Conservation (phyloP, 441 rosid genomes). For the Euphorbia celastroides region DNA sequence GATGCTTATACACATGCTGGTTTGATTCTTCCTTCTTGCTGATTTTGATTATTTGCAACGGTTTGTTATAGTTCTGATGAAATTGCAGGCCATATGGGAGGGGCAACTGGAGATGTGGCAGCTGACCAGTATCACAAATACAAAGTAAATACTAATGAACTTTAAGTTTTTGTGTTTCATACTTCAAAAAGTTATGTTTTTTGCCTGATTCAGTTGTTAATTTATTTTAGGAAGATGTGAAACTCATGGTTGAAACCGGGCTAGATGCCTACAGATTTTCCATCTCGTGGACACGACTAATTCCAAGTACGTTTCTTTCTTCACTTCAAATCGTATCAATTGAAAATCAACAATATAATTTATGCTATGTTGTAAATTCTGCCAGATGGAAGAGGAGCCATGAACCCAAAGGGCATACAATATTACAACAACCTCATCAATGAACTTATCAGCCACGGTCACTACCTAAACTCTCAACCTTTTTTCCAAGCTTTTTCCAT, state of each 20-base stretch:
- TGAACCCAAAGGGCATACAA: constrained; percentile 49
- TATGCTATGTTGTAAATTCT: neutral
- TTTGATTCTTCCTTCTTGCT: constrained; percentile 5
- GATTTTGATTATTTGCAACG: neutral
- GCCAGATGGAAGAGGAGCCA: constrained; percentile 66
- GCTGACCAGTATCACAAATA: constrained; percentile 70
- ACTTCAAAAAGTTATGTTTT: neutral
- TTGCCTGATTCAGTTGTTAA: neutral
- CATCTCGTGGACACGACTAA: constrained; percentile 72
- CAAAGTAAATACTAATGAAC: constrained; percentile 24
- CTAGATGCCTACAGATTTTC: constrained; percentile 65
- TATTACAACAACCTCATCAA: constrained; percentile 60
- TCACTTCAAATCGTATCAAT: neutral
- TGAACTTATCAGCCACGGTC: constrained; percentile 45
- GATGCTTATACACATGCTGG: constrained; percentile 48
- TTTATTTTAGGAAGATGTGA: constrained; percentile 59
- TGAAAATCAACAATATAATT: neutral
- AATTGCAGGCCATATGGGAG: constrained; percentile 31
- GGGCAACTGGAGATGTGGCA: constrained; percentile 44
- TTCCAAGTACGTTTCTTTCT: constrained; percentile 40
- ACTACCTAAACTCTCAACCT: neutral
- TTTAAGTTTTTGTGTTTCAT: neutral
- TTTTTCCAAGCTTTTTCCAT: neutral
- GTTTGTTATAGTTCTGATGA: neutral
- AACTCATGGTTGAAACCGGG: constrained; percentile 52